A percentile compares a stretch with the other conserved stretches of the same genome.
These are phyloP conservation scores for Penstemon eatonii DNA, from an alignment of 257 asterid species.

Conservation along the genomic window DNA sequence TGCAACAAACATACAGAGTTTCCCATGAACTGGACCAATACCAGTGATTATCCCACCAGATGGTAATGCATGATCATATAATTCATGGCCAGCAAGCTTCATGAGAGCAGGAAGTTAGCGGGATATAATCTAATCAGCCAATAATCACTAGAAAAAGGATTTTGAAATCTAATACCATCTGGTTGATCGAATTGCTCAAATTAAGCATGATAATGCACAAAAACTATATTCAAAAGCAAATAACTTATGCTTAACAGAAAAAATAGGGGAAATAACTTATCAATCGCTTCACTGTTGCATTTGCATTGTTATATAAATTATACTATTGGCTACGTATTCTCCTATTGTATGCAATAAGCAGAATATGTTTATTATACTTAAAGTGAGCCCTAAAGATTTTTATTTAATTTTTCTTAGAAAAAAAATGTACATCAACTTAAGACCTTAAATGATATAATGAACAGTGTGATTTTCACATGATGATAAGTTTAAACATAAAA, in stretches of 20 bases:
- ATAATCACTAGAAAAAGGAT: not conserved
- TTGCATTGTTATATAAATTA: not conserved
- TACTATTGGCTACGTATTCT: not conserved
- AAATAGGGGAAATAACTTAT: conserved; percentile 5
- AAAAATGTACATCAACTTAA: not conserved
- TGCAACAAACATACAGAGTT: conserved; percentile 90
- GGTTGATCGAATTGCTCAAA: conserved; percentile 7
- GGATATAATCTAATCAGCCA: conserved; percentile 3
- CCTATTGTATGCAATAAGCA: conserved; percentile 1
- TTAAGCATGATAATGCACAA: not conserved
- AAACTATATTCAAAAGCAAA: conserved; percentile 8
- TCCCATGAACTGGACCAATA: conserved; percentile 90
- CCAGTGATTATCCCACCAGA: conserved; percentile 96
- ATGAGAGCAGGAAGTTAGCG: conserved; percentile 30
- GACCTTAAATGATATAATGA: not conserved
- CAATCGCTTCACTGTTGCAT: not conserved
- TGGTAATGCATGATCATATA: conserved; percentile 84
- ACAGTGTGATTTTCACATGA: no score
- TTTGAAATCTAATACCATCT: conserved; percentile 14
- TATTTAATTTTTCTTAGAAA: not conserved
- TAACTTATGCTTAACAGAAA: conserved; percentile 14
- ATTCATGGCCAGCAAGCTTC: conserved; percentile 92
- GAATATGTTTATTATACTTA: not conserved
- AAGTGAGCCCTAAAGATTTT: conserved; percentile 1
- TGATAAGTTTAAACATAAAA: no score